phyloP scores from a whole-genome alignment of 1,139 yeast species.

The Scheffersomyces quercinus region DNA sequence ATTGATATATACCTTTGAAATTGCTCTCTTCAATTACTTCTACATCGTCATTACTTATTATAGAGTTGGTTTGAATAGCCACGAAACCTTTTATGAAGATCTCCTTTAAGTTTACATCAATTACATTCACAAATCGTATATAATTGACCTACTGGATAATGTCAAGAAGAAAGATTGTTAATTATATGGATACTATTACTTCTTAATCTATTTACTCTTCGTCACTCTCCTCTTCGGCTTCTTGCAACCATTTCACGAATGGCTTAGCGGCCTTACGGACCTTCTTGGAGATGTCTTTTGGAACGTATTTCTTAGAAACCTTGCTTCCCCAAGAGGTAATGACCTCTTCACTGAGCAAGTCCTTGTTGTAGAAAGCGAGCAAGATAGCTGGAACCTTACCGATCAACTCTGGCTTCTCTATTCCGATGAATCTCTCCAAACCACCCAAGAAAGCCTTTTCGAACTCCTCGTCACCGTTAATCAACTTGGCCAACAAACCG shows the following conservation, averaged over 20 bases:
- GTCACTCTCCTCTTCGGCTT: conserved; percentile 72
- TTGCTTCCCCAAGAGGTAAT: conserved; percentile 86
- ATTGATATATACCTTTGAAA: no score
- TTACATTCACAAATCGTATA: no score
- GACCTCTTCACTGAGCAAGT: conserved; percentile 80
- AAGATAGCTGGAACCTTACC: conserved; percentile 78
- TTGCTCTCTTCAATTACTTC: no score
- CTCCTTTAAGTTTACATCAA: no score
- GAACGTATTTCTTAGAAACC: conserved; percentile 90
- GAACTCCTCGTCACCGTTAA: conserved; percentile 60
- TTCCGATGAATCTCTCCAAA: conserved; percentile 87
- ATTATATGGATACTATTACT: neutral
- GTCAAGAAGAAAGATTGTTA: conserved; percentile 4
- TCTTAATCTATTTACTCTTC: conserved; percentile 42
- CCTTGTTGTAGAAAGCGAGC: conserved; percentile 78
- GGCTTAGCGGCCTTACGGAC: conserved; percentile 97
- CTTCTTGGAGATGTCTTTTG: conserved; percentile 88
- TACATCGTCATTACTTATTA: no score
- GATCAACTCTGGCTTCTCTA: conserved; percentile 75
- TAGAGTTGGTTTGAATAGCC: no score
- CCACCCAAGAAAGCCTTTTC: conserved; percentile 95
- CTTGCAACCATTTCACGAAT: conserved; percentile 89
- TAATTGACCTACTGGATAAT: no score
- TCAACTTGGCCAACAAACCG: conserved; percentile 79
- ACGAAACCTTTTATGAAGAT: no score